These are phyloP conservation scores for Polyplosphaeria fusca DNA, from an alignment of 495 filamentous ascomycete genomes.

Conservation along the genomic window DNA sequence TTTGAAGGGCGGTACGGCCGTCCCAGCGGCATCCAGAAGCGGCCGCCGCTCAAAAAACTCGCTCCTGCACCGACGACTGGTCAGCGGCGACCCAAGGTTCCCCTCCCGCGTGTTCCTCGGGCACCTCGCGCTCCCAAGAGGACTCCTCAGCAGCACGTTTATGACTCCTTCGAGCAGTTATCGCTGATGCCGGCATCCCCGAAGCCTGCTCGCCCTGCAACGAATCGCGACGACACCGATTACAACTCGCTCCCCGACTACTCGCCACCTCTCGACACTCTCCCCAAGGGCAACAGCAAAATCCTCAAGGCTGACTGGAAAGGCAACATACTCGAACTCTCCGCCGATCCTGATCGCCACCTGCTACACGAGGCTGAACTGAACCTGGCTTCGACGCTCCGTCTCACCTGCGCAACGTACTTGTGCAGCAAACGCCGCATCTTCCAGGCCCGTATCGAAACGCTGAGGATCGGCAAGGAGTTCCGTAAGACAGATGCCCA, in stretches of 20 bases:
- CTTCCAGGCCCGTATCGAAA: constrained; percentile 72
- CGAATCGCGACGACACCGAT: constrained; percentile 80
- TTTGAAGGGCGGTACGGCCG: constrained; percentile 25
- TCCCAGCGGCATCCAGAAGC: constrained; percentile 22
- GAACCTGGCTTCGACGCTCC: constrained; percentile 71
- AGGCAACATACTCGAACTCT: constrained; percentile 73
- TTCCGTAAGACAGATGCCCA: constrained; percentile 98
- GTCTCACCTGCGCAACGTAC: constrained; percentile 73
- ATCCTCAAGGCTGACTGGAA: constrained; percentile 85
- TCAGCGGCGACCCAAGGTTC: constrained; percentile 24
- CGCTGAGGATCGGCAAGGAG: constrained; percentile 69
- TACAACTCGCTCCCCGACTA: constrained; percentile 75
- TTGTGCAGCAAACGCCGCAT: constrained; percentile 93
- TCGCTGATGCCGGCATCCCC: constrained; percentile 30
- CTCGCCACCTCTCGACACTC: constrained; percentile 67
- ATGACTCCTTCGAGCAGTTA: constrained; percentile 30
- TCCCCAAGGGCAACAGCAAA: constrained; percentile 62
- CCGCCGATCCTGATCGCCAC: constrained; percentile 70
- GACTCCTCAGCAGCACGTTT: constrained; percentile 26
- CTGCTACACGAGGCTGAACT: constrained; percentile 80
- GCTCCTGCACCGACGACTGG: constrained; percentile 30
- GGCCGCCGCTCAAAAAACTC: constrained; percentile 25
- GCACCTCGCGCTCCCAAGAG: constrained; percentile 26
- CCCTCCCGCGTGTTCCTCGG: constrained; percentile 28
- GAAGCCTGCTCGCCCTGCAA: constrained; percentile 36